Conservation (phyloP, 2,329 filamentous ascomycete genomes). For the Apiospora sp. region DNA sequence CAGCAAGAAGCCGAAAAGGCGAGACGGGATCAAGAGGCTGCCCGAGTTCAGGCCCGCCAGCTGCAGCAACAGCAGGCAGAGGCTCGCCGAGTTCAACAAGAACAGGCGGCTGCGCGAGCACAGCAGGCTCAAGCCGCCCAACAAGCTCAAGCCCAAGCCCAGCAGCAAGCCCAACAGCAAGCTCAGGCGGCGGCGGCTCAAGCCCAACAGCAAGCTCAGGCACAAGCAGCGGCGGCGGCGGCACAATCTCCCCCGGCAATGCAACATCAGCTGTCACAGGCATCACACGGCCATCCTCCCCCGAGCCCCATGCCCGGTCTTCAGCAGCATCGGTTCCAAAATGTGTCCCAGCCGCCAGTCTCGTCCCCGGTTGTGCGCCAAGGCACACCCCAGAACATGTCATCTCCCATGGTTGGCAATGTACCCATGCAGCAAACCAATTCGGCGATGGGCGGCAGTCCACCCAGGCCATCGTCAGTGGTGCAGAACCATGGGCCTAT, state of each 20-base stretch:
- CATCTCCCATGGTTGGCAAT: conserved; percentile 69
- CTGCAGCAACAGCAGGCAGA: conserved; percentile 49
- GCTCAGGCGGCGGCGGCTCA: conserved; percentile 44
- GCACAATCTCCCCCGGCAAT: conserved; percentile 42
- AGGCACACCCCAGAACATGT: conserved; percentile 70
- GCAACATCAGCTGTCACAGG: conserved; percentile 46
- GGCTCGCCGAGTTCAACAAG: conserved; percentile 43
- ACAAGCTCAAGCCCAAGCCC: conserved; percentile 46
- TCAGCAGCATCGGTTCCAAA: conserved; percentile 57
- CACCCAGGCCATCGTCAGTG: conserved; percentile 71
- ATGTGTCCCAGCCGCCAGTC: conserved; percentile 68
- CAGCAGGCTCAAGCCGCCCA: conserved; percentile 50
- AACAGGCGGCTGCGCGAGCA: conserved; percentile 36
- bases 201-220: conserved; percentile 40
- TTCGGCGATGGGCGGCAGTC: conserved; percentile 74
- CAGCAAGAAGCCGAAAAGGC: conserved; percentile 31
- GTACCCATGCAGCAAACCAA: conserved; percentile 71
- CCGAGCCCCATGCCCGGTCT: conserved; percentile 48
- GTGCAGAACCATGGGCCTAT: conserved; percentile 66
- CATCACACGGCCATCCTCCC: conserved; percentile 53
- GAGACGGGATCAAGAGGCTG: conserved; percentile 23
- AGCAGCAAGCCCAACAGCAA: conserved; percentile 42
- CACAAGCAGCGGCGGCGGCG: conserved; percentile 38
- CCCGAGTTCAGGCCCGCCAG: conserved; percentile 37
- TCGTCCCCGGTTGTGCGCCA: conserved; percentile 74